A percentile compares a stretch with the other conserved stretches of the same genome.
Evolutionary conservation across 1,139 yeast genomes (phyloP).

Genomic region (Ogataea hybrid): DNA sequence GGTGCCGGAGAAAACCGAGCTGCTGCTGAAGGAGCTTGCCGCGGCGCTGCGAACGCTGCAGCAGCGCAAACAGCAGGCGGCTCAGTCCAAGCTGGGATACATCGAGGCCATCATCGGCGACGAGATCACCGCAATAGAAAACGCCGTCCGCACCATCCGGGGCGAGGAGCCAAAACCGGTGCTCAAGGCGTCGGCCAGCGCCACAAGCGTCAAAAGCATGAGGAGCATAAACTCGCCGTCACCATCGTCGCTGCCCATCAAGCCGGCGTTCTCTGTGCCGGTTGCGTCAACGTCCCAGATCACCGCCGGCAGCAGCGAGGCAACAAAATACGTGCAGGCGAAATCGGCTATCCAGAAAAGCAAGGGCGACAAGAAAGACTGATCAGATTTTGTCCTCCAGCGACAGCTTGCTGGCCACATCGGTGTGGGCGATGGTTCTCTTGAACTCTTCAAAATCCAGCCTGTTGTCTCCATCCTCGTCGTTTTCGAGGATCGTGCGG

Average conservation of each 20-base stretch:
- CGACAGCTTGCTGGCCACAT: conserved; percentile 30
- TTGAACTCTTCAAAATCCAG: conserved; percentile 86
- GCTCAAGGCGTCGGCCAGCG: conserved; percentile 10
- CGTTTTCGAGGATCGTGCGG: conserved; percentile 94
- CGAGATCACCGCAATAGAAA: conserved; percentile 14
- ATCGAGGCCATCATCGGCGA: conserved; percentile 24
- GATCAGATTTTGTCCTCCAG: conserved; percentile 28
- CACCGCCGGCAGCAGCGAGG: conserved; percentile 10
- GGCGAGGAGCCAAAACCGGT: conserved; percentile 11
- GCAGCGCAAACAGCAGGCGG: conserved; percentile 16
- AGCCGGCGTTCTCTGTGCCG: conserved; percentile 20
- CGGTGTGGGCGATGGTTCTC: conserved; percentile 62
- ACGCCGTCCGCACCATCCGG: conserved; percentile 12
- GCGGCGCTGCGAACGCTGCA: conserved; percentile 19
- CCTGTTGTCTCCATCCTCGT: conserved; percentile 85
- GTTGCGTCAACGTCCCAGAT: conserved; percentile 18
- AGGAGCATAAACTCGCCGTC: conserved; percentile 9
- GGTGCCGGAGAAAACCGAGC: conserved; percentile 16
- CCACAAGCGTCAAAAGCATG: conserved; percentile 9
- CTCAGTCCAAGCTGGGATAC: conserved; percentile 15
- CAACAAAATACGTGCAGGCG: conserved; percentile 22
- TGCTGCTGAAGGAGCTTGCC: conserved; percentile 22
- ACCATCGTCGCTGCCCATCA: conserved; percentile 19
- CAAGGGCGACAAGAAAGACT: conserved; percentile 31
- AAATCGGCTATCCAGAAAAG: conserved; percentile 20